Conservation (phyloP, 805 yeast species). For the Candida anglica region DNA sequence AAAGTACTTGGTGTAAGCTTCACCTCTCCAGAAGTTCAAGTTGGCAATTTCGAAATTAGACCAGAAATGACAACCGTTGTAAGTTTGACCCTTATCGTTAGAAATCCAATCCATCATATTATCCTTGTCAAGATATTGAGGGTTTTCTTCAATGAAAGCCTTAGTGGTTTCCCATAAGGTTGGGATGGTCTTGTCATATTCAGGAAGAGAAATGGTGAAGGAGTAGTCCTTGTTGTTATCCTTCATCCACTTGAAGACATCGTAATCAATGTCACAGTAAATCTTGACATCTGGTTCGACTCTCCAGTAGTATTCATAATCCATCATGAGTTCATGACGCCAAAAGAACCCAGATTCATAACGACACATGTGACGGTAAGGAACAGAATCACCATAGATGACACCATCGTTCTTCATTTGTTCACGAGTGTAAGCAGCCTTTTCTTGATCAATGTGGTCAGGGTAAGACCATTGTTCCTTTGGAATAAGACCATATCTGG, state of each 20-base stretch:
- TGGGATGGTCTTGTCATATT: constrained; percentile 80
- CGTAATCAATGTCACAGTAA: constrained; percentile 81
- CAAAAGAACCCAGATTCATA: constrained; percentile 88
- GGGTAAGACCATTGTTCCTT: constrained; percentile 87
- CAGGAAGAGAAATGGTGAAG: constrained; percentile 79
- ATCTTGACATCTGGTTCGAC: constrained; percentile 84
- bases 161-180: constrained; percentile 78
- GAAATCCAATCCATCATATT: constrained; percentile 69
- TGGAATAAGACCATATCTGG: constrained; percentile 79
- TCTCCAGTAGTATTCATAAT: constrained; percentile 93
- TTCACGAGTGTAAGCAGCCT: constrained; percentile 62
- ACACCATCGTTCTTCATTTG: constrained; percentile 52
- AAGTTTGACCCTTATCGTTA: constrained; percentile 62
- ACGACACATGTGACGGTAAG: constrained; percentile 92
- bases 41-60: constrained; percentile 83
- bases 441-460: constrained; percentile 70
- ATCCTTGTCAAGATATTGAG: constrained; percentile 57
- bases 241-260: constrained; percentile 80
- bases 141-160: constrained; percentile 58
- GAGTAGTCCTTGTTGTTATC: constrained; percentile 78
- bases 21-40: constrained; percentile 68
- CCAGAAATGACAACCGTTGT: constrained; percentile 88
- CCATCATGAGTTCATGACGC: constrained; percentile 66
- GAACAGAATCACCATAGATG: constrained; percentile 70
- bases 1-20: constrained; percentile 68